Conservation (phyloP, 1,284 basidiomycete species). For the Malassezia equina region DNA sequence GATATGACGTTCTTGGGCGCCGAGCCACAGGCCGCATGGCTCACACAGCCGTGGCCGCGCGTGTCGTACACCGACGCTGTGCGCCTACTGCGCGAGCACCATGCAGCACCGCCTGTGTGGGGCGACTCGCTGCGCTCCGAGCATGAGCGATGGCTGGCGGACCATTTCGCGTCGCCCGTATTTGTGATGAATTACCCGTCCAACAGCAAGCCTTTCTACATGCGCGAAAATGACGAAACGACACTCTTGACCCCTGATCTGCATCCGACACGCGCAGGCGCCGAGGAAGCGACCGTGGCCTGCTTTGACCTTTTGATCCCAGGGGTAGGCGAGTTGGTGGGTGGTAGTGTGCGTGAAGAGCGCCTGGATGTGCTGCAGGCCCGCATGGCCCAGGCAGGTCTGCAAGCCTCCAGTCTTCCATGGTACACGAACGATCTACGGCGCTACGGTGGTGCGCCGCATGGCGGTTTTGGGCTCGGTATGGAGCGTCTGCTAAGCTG, state of each 20-base stretch:
- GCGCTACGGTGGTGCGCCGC: slow-evolving; percentile 30
- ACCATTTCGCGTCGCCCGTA: slow-evolving; percentile 61
- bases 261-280: slow-evolving; percentile 48
- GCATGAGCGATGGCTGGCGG: slow-evolving; percentile 82
- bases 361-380: slow-evolving; percentile 50
- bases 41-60: slow-evolving; percentile 56
- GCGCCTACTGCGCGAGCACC: slow-evolving; percentile 52
- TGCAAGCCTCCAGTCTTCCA: slow-evolving; percentile 1
- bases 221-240: slow-evolving; percentile 51
- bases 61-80: slow-evolving; percentile 74
- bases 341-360: slow-evolving; percentile 83
- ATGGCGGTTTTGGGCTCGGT: slow-evolving; percentile 44
- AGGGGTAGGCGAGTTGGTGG: slow-evolving; percentile 74
- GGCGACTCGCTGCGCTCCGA: slow-evolving; percentile 69
- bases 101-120: slow-evolving; percentile 56
- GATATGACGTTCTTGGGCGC: slow-evolving; percentile 19
- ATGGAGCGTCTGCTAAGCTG: slow-evolving; percentile 40
- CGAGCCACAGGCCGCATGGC: background rate
- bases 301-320: slow-evolving; percentile 93
- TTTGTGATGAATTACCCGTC: slow-evolving; percentile 86
- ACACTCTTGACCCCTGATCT: slow-evolving; percentile 14
- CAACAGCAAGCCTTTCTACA: slow-evolving; percentile 84
- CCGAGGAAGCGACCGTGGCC: slow-evolving; percentile 59
- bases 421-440: slow-evolving; percentile 42
- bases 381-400: slow-evolving; percentile 16